Base-by-base conservation (phyloP, 2,329 filamentous ascomycete genomes). In the Sarocladium strictum region DNA sequence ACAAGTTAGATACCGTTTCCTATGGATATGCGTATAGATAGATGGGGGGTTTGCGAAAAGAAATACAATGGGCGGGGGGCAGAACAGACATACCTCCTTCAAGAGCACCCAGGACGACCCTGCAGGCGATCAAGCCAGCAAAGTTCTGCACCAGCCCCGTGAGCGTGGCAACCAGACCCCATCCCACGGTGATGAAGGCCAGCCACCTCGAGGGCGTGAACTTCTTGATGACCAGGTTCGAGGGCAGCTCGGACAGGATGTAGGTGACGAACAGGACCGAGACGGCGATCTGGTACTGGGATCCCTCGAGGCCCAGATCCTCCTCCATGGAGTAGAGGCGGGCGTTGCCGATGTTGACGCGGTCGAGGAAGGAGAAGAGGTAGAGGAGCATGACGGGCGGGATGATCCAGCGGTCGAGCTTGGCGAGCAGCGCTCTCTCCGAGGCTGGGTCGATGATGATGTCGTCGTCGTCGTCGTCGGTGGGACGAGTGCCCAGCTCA, bases 381-480 rank as follows among this genome's bases (percentile, higher is more conserved):
- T 86, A 87, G 5, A 87, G 71, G 2, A 86, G 59, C 3, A 81
- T 72, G 1, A 86, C 81, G 0, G 81, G 84, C 0, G 84, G 84
- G 1, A 86, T 72, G 56, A 86, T 78, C 62, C 74, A 80, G 3
- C 81, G 60, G 59, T 87, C 84, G 17, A 87, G 82, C 63, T 87
- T 86, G 56, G 68, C 66, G 2, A 81, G 70, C 12, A 86, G 72
- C 21, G 55, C 60, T n/a, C 61, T 61, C 53, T 69, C 67, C 6
- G 62, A 63, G 9, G 51, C 63, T 4, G 61, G 58, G 12, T 69
- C 67, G n/a, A 67, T 65, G 21, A 61, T 61, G 19, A 65, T 56
- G 27, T 64, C n/a, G n/a, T n/a, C n/a, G n/a, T n/a, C n/a, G n/a
- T n/a, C n/a, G n/a, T n/a, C n/a, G n/a, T n/a, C 62, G 55, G 58